Evolutionary conservation across 1,284 basidiomycete species (phyloP).

Genomic region (Moesziomyces sp.): DNA sequence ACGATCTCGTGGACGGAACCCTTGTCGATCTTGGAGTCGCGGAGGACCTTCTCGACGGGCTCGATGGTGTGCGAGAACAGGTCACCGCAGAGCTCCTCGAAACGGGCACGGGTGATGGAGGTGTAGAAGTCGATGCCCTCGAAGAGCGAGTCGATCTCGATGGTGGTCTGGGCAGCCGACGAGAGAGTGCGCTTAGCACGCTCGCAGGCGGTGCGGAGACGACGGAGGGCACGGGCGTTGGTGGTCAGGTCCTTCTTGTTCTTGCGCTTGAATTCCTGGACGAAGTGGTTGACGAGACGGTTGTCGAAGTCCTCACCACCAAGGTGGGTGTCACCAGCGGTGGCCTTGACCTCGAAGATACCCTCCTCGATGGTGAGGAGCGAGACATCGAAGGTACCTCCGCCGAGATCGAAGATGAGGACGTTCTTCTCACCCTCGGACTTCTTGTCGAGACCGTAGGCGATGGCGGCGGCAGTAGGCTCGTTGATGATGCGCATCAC

Average conservation of each 20-base stretch:
- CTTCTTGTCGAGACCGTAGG: conserved; percentile 91
- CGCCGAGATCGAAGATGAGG: conserved; percentile 96
- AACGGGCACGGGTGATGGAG: conserved; percentile 95
- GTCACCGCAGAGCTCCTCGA: conserved; percentile 97
- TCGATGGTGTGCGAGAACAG: conserved; percentile 97
- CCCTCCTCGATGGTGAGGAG: conserved; percentile 97
- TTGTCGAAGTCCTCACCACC: conserved; percentile 99
- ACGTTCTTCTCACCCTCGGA: conserved; percentile 87
- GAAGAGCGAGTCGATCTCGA: conserved; percentile 97
- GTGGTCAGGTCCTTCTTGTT: conserved; percentile 95
- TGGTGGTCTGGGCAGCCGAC: conserved; percentile 93
- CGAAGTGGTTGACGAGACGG: conserved; percentile 93
- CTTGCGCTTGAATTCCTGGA: conserved; percentile 98
- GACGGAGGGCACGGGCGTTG: conserved; percentile 94
- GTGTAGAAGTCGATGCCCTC: conserved; percentile 99
- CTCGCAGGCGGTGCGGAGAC: conserved; percentile 96
- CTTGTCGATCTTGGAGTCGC: conserved; percentile 98
- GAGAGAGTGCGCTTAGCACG: conserved; percentile 99
- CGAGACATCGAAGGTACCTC: conserved; percentile 99
- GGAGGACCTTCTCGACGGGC: conserved; percentile 97
- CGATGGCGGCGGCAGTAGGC: conserved; percentile 92
- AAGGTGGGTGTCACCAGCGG: conserved; percentile 97
- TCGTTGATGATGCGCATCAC: conserved; percentile 97
- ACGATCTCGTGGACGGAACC: conserved; percentile 89
- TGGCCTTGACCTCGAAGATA: conserved; percentile 99